Evolutionary conservation across 2,329 filamentous ascomycete species (phyloP).

Genomic region (Colletotrichum sp.): DNA sequence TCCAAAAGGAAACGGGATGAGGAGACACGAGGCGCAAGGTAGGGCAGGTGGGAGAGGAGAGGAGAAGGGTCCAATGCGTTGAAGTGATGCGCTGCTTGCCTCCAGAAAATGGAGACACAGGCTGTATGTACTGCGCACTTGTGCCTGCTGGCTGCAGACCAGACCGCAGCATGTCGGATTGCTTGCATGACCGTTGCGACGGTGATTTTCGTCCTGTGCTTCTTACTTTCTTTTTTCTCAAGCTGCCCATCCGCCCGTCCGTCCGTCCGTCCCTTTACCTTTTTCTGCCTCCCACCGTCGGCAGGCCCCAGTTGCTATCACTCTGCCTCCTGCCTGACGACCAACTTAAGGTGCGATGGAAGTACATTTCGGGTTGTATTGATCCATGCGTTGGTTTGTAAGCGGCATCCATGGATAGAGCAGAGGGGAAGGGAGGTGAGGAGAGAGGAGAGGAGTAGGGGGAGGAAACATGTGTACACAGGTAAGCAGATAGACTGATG

Average conservation of each 20-base stretch:
- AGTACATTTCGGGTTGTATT: too few relatives aligned
- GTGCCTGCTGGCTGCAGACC: not conserved
- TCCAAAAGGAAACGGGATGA: not conserved
- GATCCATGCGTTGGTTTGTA: not conserved
- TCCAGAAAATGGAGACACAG: not conserved
- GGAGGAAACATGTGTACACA: not conserved
- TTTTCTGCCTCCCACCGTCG: not conserved
- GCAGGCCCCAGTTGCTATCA: not conserved
- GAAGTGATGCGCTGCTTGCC: not conserved
- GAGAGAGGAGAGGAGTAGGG: not conserved
- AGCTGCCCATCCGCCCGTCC: not conserved
- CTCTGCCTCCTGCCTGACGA: not conserved
- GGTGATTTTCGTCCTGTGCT: not conserved
- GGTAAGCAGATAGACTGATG: not conserved
- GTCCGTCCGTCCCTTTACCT: not conserved
- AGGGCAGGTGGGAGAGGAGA: not conserved
- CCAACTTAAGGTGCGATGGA: not conserved
- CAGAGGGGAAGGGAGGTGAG: not conserved
- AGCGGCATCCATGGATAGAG: not conserved
- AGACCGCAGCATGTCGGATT: not conserved
- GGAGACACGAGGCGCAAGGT: not conserved
- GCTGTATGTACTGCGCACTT: not conserved
- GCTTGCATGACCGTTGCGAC: conserved; percentile 7
- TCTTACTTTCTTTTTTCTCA: conserved; percentile 1
- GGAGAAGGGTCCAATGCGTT: not conserved